These are phyloP conservation scores for Yamadazyma insecticola DNA, from an alignment of 805 yeast genomes.

Conservation along the genomic window DNA sequence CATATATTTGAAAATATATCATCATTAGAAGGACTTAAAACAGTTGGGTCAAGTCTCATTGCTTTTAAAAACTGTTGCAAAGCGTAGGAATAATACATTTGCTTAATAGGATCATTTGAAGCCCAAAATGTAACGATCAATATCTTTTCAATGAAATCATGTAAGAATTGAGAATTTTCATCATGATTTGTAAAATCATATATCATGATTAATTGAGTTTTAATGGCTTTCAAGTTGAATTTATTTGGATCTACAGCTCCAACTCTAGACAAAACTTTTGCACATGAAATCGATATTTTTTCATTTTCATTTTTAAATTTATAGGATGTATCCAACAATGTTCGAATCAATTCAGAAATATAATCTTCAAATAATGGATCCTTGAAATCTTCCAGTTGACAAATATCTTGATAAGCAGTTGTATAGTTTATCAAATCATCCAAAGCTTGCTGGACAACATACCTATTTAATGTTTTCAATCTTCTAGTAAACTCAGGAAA, in stretches of 20 bases:
- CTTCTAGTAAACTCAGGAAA: slow-evolving; percentile 53
- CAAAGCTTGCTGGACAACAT: slow-evolving; percentile 70
- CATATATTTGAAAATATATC: slow-evolving; percentile 38
- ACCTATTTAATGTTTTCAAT: slow-evolving; percentile 57
- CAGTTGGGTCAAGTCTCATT: slow-evolving; percentile 40
- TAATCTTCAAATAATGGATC: slow-evolving; percentile 8
- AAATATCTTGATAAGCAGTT: slow-evolving; percentile 43
- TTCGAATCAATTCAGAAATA: slow-evolving; percentile 45
- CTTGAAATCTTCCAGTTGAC: slow-evolving; percentile 35
- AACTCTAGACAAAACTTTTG: slow-evolving; percentile 66
- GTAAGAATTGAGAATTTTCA: slow-evolving; percentile 64
- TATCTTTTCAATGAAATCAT: slow-evolving; percentile 58
- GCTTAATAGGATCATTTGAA: slow-evolving; percentile 80
- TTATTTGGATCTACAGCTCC: slow-evolving; percentile 72
- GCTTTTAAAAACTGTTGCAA: slow-evolving; percentile 81
- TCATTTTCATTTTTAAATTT: slow-evolving; percentile 47
- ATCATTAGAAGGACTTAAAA: slow-evolving; percentile 9
- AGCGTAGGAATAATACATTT: slow-evolving; percentile 76
- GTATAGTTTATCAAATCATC: slow-evolving; percentile 57
- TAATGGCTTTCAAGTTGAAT: slow-evolving; percentile 40
- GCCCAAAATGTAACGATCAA: slow-evolving; percentile 88
- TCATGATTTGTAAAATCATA: slow-evolving; percentile 56
- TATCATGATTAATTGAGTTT: slow-evolving; percentile 45
- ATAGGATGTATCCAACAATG: slow-evolving; percentile 53
- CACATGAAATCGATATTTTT: slow-evolving; percentile 53